These are phyloP conservation scores for Aspergillus taichungensis DNA, from an alignment of 495 filamentous ascomycete species.

Conservation along the genomic window DNA sequence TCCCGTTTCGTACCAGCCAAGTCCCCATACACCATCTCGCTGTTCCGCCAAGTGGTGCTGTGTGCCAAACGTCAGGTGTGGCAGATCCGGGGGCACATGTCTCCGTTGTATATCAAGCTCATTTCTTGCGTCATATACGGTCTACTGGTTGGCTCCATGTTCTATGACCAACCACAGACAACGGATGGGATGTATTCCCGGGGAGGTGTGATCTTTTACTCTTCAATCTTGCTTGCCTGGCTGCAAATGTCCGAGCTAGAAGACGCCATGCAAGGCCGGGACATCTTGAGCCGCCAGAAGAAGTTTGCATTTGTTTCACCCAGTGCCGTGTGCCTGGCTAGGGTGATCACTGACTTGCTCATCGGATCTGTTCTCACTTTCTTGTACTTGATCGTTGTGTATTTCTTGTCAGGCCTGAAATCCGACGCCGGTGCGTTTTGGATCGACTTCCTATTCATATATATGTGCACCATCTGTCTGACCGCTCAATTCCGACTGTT, in stretches of 20 bases:
- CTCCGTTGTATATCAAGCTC: conserved; percentile 26
- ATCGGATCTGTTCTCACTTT: conserved; percentile 52
- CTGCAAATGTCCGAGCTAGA: conserved; percentile 69
- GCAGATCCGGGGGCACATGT: conserved; percentile 30
- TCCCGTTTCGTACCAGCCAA: conserved; percentile 31
- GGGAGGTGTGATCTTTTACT: conserved; percentile 57
- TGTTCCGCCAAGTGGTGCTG: conserved; percentile 52
- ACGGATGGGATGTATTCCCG: conserved; percentile 35
- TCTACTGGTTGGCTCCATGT: conserved; percentile 28
- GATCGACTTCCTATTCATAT: conserved; percentile 47
- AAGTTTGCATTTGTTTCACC: conserved; percentile 70
- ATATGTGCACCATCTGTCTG: conserved; percentile 44
- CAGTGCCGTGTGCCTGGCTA: conserved; percentile 63
- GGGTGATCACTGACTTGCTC: conserved; percentile 61
- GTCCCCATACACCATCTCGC: conserved; percentile 51
- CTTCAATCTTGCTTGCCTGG: conserved; percentile 68
- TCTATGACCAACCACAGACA: conserved; percentile 34
- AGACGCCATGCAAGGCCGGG: conserved; percentile 58
- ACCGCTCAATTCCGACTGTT: conserved; percentile 37
- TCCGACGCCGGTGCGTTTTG: conserved; percentile 43
- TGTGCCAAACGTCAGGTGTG: conserved; percentile 55
- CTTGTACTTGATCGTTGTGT: conserved; percentile 64
- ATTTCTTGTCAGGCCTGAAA: conserved; percentile 52
- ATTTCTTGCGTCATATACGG: conserved; percentile 26
- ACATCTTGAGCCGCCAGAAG: conserved; percentile 71